Base-by-base conservation (phyloP, 805 yeast species). In the Dipodascus geniculatus region DNA sequence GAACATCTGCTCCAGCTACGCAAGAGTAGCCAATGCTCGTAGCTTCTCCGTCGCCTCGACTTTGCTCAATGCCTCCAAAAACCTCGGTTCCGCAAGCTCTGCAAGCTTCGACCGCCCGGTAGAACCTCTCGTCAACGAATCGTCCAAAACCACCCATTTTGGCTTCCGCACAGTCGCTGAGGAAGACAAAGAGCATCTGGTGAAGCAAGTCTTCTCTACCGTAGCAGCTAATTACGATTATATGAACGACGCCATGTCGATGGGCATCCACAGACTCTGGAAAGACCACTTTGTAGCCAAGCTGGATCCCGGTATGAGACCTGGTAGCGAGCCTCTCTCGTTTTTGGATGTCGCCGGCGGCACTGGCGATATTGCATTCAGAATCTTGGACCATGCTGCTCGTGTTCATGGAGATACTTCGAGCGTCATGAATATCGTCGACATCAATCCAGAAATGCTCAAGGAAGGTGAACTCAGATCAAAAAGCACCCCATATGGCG, bases 301-400 rank as follows among this genome's bases (percentile, higher is more conserved):
- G 60, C 73, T 93, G 54, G 96, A 93, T 65, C 95, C 97, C 48
- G 99, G 99, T 33, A 81, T 81, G 74, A 79, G 98, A 65, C 91
- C 96, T 3, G 95, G 91, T 49, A 78, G 81, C 14, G 79, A 83
- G 59, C 96, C 96, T 2, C 73, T 93, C 62, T 80, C 82, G 55
- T 91, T 93, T 64, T 76, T 93, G 58, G 99, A 93, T 69, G 98
- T 93, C 54, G 99, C 99, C 23, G 99, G 99, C 56, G 99, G 99
- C 22, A 88, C 98, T 9, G 99, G 99, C 49, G 99, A 93, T 65
- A 91, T 93, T 69, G 99, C 99, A 1, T 88, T 88, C 70, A 95
- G 99, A 1, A 76, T 93, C 58, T 74, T 93, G 57, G 96, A 89
- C 63, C 96, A 93, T 69, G 98, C 98, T 8, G 82, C 83, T 58